phyloP scores from a whole-genome alignment of 768 basidiomycete genomes.

The Agrocybe pediades region DNA sequence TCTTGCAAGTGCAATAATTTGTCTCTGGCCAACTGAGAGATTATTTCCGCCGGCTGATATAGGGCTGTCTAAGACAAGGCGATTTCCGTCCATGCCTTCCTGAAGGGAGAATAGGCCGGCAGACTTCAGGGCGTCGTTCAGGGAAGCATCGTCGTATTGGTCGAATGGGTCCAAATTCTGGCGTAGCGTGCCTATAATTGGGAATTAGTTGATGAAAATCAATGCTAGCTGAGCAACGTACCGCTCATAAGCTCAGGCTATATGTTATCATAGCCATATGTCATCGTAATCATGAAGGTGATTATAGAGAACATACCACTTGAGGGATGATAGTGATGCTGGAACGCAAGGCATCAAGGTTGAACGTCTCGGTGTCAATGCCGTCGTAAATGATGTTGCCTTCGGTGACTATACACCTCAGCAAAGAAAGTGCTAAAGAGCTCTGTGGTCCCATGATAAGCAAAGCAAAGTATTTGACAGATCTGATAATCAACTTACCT shows the following conservation, averaged over 20 bases:
- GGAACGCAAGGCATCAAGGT: conserved; percentile 56
- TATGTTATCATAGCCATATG: too few species aligned
- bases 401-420: conserved; percentile 49
- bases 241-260: conserved; percentile 19
- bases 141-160: conserved; percentile 49
- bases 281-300: too few species aligned
- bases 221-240: background rate
- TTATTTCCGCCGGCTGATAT: conserved; percentile 62
- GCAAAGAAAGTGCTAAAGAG: conserved; percentile 49
- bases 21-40: conserved; percentile 75
- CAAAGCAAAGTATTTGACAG: background rate
- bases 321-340: conserved; percentile 66
- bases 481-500: conserved; percentile 25
- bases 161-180: conserved; percentile 67
- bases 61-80: conserved; percentile 46
- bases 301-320: conserved; percentile 41
- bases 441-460: conserved; percentile 33
- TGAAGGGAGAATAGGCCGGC: conserved; percentile 40
- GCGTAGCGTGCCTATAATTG: conserved; percentile 48
- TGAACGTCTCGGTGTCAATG: conserved; percentile 45
- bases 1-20: conserved; percentile 42
- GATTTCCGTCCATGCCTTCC: conserved; percentile 44
- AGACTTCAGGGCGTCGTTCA: conserved; percentile 41
- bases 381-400: conserved; percentile 62
- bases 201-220: background rate